Base-by-base conservation (phyloP, 495 filamentous ascomycete species). In the Glarea lozoyensis region DNA sequence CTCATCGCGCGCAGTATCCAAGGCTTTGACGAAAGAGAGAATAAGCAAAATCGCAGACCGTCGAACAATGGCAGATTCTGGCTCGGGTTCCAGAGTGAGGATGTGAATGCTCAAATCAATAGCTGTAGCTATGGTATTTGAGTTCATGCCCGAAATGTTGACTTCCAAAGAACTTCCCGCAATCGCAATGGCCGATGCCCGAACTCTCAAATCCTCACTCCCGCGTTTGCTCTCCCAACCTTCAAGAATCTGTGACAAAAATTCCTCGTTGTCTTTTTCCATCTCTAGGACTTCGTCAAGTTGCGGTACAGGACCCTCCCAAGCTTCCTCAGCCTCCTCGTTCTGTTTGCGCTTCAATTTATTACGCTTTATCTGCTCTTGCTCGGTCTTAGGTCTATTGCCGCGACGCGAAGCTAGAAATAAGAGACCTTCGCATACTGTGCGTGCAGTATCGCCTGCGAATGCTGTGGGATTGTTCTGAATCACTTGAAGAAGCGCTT, bases 111-210 rank as follows among this genome's bases (percentile, higher is more conserved):
- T 73, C 11, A 87, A 63, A 31, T 89, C 84, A 7, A 93, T 64
- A 2, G 75, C 75, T 1, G 68, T 66, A 1, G 74, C 67, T 7
- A 83, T 59, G 2, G 78, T 55, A 0, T 53, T 43, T 2, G 76
- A 55, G 0, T 74, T 78, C 2, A 92, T 56, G 0, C 78, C 80
- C 1, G 63, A 58, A 6, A 86, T 62, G 43, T 85, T 82, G 0
- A 74, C 77, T 57, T 88, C 81, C 1, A 88, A 63, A 0, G 76
- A 76, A 0, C 64, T 66, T 0, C 76, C 75, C 15, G 92, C 66
- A 13, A 94, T 73, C 4, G 82, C 84, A 1, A 94, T 60, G 2
- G 87, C 86, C 0, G 86, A 92, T 7, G 85, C 70, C 4, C 88
- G 77, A 27, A 88, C 70, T 11, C 88, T 72, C 2, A 90, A 65